Percentiles rank a stretch among this genome's conserved stretches.
Conservation (phyloP, 169 alveolate species). For the Babesia ovata region DNA sequence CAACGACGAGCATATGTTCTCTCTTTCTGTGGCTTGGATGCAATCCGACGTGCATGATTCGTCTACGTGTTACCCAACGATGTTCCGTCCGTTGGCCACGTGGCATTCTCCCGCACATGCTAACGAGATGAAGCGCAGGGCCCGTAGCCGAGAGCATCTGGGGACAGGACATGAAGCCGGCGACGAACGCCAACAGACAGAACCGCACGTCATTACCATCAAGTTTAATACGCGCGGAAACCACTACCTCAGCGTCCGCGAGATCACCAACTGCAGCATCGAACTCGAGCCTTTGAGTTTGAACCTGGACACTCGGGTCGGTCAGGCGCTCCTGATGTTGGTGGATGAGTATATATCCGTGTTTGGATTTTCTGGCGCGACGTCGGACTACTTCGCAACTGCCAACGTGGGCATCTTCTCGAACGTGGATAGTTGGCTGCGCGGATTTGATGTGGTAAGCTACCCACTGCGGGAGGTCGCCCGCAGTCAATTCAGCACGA, state of each 20-base stretch:
- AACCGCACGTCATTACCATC: conserved; percentile 36
- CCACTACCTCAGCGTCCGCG: conserved; percentile 40
- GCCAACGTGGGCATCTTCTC: conserved; percentile 65
- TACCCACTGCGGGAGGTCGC: conserved; percentile 60
- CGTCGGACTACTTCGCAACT: conserved; percentile 54
- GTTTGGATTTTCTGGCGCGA: conserved; percentile 48
- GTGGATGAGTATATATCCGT: conserved; percentile 56
- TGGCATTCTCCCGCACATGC: conserved; percentile 22
- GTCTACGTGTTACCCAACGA: conserved; percentile 57
- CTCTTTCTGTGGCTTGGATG: conserved; percentile 62
- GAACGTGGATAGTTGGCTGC: conserved; percentile 38
- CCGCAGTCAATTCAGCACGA: conserved; percentile 37
- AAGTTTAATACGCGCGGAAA: conserved; percentile 53
- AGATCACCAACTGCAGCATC: conserved; percentile 46
- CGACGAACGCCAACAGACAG: conserved; percentile 1
- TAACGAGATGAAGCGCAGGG: conserved; percentile 10
- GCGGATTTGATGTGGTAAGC: conserved; percentile 38
- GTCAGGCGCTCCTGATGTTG: conserved; percentile 42
- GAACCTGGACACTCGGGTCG: conserved; percentile 62
- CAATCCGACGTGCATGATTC: conserved; percentile 69
- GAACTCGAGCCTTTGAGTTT: conserved; percentile 57
- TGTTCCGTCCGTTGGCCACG: conserved; percentile 53
- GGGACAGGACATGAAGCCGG: background rate
- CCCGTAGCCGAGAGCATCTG: background rate
- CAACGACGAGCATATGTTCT: conserved; percentile 29